Evolutionary conservation across 2,329 filamentous ascomycete genomes (phyloP).

Genomic region (Cladophialophora exuberans): DNA sequence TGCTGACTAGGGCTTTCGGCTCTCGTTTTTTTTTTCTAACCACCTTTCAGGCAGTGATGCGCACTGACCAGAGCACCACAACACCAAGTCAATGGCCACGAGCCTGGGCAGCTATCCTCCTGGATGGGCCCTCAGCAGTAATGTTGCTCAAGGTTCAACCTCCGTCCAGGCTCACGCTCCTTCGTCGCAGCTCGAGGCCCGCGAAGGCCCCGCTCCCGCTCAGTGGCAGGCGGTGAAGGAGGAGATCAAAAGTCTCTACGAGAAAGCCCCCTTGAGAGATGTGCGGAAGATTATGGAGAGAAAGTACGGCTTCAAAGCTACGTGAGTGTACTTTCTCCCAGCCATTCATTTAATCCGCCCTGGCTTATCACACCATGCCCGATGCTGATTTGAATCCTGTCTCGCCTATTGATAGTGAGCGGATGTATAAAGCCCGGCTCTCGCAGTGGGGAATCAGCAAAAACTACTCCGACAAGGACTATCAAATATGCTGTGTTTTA

Average conservation of each 20-base stretch:
- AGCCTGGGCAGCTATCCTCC: slow-evolving; percentile 20
- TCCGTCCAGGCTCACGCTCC: slow-evolving; percentile 8
- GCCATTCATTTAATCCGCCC: slow-evolving; percentile 4
- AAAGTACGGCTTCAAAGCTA: slow-evolving; percentile 32
- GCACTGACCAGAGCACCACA: slow-evolving; percentile 15
- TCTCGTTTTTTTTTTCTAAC: slow-evolving; percentile 17
- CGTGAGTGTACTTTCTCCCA: slow-evolving; percentile 25
- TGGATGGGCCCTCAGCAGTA: slow-evolving; percentile 20
- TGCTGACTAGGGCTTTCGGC: slow-evolving; percentile 15
- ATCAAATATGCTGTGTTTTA: slow-evolving; percentile 32
- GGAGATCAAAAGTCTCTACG: slow-evolving; percentile 29
- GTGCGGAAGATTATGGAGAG: slow-evolving; percentile 30
- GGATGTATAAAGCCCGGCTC: slow-evolving; percentile 32
- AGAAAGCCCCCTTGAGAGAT: slow-evolving; percentile 30
- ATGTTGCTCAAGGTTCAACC: slow-evolving; percentile 21
- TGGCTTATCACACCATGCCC: neutral
- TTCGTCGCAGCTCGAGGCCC: slow-evolving; percentile 26
- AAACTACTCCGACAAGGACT: slow-evolving; percentile 35
- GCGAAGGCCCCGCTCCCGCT: slow-evolving; percentile 28
- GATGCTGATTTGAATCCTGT: slow-evolving; percentile 11
- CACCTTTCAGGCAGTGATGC: slow-evolving; percentile 29
- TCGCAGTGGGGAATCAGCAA: slow-evolving; percentile 34
- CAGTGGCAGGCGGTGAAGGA: slow-evolving; percentile 32
- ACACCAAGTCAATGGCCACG: slow-evolving; percentile 27
- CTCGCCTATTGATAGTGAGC: slow-evolving; percentile 18